Base-by-base conservation (phyloP, 768 basidiomycete species). In the Lactifluus subvellereus region DNA sequence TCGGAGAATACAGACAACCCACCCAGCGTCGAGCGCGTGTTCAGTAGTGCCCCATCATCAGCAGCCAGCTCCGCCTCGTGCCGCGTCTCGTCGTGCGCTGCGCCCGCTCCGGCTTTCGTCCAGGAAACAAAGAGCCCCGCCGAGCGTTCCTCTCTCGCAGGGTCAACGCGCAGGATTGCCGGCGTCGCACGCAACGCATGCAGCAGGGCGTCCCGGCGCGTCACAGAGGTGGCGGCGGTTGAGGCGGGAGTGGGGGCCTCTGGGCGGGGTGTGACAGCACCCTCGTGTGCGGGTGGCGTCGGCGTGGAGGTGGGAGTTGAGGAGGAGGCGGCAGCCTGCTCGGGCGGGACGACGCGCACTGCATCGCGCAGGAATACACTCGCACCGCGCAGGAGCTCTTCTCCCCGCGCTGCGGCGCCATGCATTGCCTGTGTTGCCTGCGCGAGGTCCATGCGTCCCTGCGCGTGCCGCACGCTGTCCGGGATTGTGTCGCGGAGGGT, bases 291-390 rank as follows among this genome's bases (percentile, higher is more conserved):
- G 68, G 71, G 75, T 47, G 70, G 73, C 20, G 62, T 66, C n/a
- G 70, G 72, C 16, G 73, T 33, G 8, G 67, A 63, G 14, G 66
- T 6, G 7, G 52, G 27, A 0, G 33, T 1, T 1, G 35, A 48
- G 35, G 27, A 30, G 8, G 45, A 4, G 7, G 43, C 33, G 13
- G 18, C 27, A 4, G 71, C 75, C 49, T 81, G 81, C 42, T 89
- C 86, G 1, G 94, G 94, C 0, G 94, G 95, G 14, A 98, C 79
- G 55, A 97, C 88, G 73, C 94, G 95, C 69, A 98, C 92, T 11
- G 91, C 93, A 54, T 98, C 94, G 57, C 77, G 78, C 54, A 84
- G 68, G 73, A 81, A 83, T 47, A 77, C 77, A 27, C 80, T 79
- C 9, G 81, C 81, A n/a, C 69, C 71, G 8, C 81, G 85, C 10